These are phyloP conservation scores for Nevesoporus exiguus DNA, from an alignment of 768 basidiomycete genomes.

Conservation along the genomic window DNA sequence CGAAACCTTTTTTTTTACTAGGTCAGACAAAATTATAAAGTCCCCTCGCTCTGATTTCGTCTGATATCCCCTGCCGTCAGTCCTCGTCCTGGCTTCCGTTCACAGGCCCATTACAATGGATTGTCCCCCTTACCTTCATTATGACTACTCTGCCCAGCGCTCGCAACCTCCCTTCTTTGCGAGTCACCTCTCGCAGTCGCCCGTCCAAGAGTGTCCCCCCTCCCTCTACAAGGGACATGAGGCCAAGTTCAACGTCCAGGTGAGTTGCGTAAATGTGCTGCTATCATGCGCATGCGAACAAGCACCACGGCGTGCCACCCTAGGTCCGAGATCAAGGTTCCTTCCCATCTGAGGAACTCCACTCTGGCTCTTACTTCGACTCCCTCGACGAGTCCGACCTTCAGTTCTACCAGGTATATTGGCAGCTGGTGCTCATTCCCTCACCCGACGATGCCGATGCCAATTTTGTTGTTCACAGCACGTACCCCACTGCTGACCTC, in stretches of 20 bases:
- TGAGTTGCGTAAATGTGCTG: neutral
- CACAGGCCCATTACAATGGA: constrained; percentile 12
- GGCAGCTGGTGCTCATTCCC: constrained; percentile 32
- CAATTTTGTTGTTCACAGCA: constrained; percentile 13
- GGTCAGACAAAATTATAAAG: constrained; percentile 33
- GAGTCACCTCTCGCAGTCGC: neutral
- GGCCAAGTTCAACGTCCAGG: constrained; percentile 26
- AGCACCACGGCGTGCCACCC: neutral
- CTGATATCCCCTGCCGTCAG: constrained; percentile 21
- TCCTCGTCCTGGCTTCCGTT: constrained; percentile 8
- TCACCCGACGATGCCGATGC: constrained; percentile 19
- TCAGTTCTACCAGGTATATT: constrained; percentile 32
- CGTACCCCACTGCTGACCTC: constrained; percentile 3
- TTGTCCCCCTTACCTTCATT: neutral
- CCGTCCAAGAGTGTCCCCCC: constrained; percentile 1
- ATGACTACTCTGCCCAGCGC: neutral
- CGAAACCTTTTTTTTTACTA: constrained; percentile 22
- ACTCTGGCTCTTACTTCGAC: constrained; percentile 30
- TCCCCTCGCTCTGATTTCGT: constrained; percentile 9
- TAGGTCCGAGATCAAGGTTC: constrained; percentile 31
- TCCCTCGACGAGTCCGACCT: constrained; percentile 32
- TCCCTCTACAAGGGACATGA: constrained; percentile 9
- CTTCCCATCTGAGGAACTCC: constrained; percentile 34
- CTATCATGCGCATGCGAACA: neutral
- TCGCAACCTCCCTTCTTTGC: neutral